Evolutionary conservation across 2,329 filamentous ascomycete species (phyloP).

Genomic region (Clarireedia paspali): DNA sequence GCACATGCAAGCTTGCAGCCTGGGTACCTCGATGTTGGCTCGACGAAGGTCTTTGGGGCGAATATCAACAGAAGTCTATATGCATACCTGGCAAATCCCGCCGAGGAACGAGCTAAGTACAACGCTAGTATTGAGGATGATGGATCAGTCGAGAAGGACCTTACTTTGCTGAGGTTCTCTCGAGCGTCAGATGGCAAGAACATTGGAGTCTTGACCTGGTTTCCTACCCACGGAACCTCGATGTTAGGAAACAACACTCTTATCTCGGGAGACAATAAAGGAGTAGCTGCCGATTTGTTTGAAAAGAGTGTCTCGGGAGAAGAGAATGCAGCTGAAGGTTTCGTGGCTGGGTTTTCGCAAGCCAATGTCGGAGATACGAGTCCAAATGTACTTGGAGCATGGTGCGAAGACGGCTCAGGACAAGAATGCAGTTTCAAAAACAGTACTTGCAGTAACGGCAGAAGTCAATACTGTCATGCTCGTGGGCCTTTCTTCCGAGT

Average conservation of each 20-base stretch:
- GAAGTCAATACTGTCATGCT: constrained; percentile 63
- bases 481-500: constrained; percentile 62
- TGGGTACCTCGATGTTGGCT: constrained; percentile 64
- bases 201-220: constrained; percentile 81
- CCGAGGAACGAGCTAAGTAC: constrained; percentile 65
- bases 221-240: constrained; percentile 85
- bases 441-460: constrained; percentile 71
- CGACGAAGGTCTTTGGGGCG: constrained; percentile 61
- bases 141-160: constrained; percentile 59
- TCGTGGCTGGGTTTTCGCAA: constrained; percentile 89
- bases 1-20: constrained; percentile 63
- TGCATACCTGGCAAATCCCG: constrained; percentile 81
- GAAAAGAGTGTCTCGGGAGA: constrained; percentile 59
- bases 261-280: constrained; percentile 92
- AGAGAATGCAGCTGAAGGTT: constrained; percentile 51
- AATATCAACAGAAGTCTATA: constrained; percentile 87
- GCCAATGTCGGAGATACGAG: constrained; percentile 86
- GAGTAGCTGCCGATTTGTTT: constrained; percentile 78
- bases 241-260: constrained; percentile 88
- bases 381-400: constrained; percentile 81
- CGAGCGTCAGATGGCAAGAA: constrained; percentile 67
- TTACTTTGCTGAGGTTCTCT: constrained; percentile 75
- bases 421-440: constrained; percentile 67
- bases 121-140: constrained; percentile 43
- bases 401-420: constrained; percentile 78